phyloP scores from a whole-genome alignment of 805 yeast species.

The Candida dajiaensis region DNA sequence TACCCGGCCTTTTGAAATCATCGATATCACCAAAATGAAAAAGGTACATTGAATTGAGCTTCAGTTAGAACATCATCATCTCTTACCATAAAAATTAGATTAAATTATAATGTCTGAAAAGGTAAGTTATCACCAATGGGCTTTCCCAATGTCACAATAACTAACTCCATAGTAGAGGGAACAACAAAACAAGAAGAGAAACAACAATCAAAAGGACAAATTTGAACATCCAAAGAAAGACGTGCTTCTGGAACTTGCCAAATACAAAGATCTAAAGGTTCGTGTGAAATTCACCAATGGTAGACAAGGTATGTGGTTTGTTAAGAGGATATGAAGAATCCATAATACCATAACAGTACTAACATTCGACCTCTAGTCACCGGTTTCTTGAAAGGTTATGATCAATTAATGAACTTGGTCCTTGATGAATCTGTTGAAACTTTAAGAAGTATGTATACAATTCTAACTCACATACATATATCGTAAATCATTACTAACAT shows the following conservation, averaged over 20 bases:
- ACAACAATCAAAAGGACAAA: constrained; percentile 31
- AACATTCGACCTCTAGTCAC: constrained; percentile 21
- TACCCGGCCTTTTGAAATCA: background rate
- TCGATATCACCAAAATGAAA: background rate
- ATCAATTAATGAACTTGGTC: constrained; percentile 74
- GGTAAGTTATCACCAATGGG: background rate
- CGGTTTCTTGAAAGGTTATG: constrained; percentile 84
- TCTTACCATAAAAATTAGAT: too few relatives aligned
- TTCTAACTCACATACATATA: too few relatives aligned
- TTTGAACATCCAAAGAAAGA: constrained; percentile 78
- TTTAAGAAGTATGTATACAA: constrained; percentile 40
- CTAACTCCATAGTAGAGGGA: background rate
- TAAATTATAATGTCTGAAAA: constrained; percentile 5
- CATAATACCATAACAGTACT: constrained; percentile 1
- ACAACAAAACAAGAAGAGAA: constrained; percentile 5
- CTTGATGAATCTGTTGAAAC: constrained; percentile 66
- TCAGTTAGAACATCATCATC: background rate
- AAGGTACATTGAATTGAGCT: background rate
- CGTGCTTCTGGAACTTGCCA: constrained; percentile 76
- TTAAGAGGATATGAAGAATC: too few relatives aligned
- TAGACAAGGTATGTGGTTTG: constrained; percentile 41
- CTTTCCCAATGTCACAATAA: too few relatives aligned
- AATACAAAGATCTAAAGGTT: constrained; percentile 66
- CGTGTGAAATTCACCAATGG: constrained; percentile 83
- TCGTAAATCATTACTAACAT: constrained; percentile 6